Conservation (phyloP, 2,329 filamentous ascomycete genomes). For the Graphiopsis chlorocephala region DNA sequence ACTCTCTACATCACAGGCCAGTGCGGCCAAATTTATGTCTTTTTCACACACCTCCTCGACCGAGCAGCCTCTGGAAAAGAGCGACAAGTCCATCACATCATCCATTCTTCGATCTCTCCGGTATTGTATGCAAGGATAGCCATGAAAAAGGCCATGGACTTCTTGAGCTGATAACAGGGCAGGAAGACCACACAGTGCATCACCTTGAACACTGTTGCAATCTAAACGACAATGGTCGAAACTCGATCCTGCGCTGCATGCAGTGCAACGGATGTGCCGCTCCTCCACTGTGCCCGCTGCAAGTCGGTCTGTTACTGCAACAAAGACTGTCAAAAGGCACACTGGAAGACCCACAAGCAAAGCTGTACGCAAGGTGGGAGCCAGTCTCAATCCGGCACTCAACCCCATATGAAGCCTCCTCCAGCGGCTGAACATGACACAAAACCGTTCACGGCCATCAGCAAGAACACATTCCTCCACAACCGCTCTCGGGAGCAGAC, state of each 20-base stretch:
- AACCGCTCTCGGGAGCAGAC: conserved; percentile 21
- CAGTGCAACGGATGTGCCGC: neutral
- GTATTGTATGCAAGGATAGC: neutral
- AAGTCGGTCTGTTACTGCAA: conserved; percentile 33
- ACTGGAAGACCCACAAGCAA: conserved; percentile 37
- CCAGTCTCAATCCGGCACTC: neutral
- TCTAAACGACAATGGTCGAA: neutral
- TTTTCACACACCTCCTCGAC: neutral
- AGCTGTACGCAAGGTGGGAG: neutral
- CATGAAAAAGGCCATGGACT: neutral
- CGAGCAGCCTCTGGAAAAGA: neutral
- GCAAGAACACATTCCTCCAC: conserved; percentile 24
- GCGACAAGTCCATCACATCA: neutral
- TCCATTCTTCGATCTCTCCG: neutral
- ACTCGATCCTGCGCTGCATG: neutral
- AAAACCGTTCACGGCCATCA: conserved; percentile 20
- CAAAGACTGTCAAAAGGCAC: conserved; percentile 34
- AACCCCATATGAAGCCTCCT: neutral
- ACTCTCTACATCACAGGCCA: neutral
- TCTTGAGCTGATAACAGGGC: neutral
- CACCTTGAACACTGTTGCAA: neutral
- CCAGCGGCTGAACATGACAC: neutral
- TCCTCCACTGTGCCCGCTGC: conserved; percentile 34
- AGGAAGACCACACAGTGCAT: neutral
- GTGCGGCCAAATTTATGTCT: neutral